These are phyloP conservation scores for Selaginella tamariscina DNA, from an alignment of 75 land plant species.

Conservation along the genomic window DNA sequence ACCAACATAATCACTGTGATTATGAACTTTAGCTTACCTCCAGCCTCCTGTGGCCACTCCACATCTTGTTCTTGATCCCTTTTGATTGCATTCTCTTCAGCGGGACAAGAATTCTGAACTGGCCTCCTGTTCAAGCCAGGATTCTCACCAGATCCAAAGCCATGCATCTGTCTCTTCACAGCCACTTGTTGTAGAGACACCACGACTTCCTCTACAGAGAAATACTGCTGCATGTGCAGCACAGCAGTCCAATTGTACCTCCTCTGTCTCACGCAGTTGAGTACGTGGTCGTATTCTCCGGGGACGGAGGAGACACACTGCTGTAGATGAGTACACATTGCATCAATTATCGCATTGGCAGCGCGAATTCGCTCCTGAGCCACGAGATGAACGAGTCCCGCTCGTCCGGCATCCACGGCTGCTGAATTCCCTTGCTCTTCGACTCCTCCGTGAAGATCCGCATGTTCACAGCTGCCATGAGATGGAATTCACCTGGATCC, in stretches of 20 bases:
- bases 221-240: slow-evolving; percentile 72
- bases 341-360: slow-evolving; percentile 70
- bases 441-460: not conserved
- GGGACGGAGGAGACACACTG: slow-evolving; percentile 27
- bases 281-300: slow-evolving; percentile 49
- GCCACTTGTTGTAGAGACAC: slow-evolving; percentile 50
- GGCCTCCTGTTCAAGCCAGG: too few species aligned
- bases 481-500: not conserved
- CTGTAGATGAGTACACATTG: slow-evolving; percentile 53
- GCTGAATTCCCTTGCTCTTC: not conserved
- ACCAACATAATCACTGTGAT: too few species aligned
- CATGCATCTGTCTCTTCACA: slow-evolving; percentile 25
- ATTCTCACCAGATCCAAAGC: not conserved
- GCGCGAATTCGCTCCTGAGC: slow-evolving; percentile 75
- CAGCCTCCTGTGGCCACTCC: too few species aligned
- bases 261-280: slow-evolving; percentile 45
- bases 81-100: too few species aligned
- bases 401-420: slow-evolving; percentile 38
- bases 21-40: too few species aligned
- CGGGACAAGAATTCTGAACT: too few species aligned
- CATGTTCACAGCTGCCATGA: not conserved
- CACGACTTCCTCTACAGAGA: slow-evolving; percentile 44
- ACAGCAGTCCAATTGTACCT: slow-evolving; percentile 56
- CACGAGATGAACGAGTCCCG: slow-evolving; percentile 59
- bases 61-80: too few species aligned